Conservation (phyloP, 495 filamentous ascomycete genomes). For the Pseudoneurospora amorphoporcata region DNA sequence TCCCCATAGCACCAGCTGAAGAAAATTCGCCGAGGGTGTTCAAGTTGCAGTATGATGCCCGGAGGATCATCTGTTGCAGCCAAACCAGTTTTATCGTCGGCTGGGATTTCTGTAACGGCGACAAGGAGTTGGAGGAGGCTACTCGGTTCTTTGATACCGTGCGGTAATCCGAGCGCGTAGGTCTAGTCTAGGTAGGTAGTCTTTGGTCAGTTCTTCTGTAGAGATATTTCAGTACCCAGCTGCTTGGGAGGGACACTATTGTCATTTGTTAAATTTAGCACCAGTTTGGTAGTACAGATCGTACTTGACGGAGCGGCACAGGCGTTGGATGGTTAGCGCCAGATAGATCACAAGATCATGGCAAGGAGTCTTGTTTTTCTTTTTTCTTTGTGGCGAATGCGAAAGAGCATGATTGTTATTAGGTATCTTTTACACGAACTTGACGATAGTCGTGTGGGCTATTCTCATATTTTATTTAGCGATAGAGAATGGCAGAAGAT, state of each 20-base stretch:
- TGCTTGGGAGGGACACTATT: background rate
- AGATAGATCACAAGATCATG: background rate
- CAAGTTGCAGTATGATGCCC: slow-evolving; percentile 92
- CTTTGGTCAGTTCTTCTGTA: too few species aligned
- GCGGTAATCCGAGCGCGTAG: slow-evolving; percentile 21
- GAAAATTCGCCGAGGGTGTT: slow-evolving; percentile 66
- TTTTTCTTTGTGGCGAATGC: background rate
- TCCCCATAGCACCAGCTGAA: slow-evolving; percentile 12
- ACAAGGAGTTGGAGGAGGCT: slow-evolving; percentile 71
- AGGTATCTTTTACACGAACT: background rate
- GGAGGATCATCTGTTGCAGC: slow-evolving; percentile 88
- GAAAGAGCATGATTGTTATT: background rate
- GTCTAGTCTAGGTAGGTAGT: too few species aligned
- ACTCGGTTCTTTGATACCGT: slow-evolving; percentile 61
- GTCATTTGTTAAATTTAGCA: background rate
- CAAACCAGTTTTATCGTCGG: slow-evolving; percentile 87
- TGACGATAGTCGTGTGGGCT: background rate
- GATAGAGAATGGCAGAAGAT: background rate
- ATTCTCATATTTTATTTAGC: background rate
- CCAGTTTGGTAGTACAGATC: background rate
- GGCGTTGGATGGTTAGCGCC: background rate
- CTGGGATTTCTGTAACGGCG: slow-evolving; percentile 95
- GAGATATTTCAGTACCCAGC: background rate
- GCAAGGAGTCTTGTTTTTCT: background rate
- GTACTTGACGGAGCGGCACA: background rate